These are phyloP conservation scores for Gillenia trifoliata DNA, from an alignment of 306 rosid species.

Conservation along the genomic window DNA sequence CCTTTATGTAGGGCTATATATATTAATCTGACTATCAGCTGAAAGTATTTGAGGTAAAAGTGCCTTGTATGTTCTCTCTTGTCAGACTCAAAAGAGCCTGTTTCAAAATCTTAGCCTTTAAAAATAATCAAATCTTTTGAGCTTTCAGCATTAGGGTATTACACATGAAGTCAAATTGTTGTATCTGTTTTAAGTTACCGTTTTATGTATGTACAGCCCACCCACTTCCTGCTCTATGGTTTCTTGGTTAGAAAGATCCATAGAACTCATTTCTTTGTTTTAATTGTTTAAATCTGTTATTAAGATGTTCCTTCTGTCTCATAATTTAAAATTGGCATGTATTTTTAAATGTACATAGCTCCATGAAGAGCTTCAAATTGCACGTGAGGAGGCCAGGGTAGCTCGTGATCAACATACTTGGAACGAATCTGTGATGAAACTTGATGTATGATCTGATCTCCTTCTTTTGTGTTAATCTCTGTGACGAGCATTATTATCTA, in stretches of 20 bases:
- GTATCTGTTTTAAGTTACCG: not conserved
- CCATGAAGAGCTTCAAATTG: conserved; percentile 55
- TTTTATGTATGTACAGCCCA: not conserved
- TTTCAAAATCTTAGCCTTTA: not conserved
- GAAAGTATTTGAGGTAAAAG: not conserved
- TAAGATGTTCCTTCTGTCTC: conserved; percentile 12
- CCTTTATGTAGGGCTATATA: no score
- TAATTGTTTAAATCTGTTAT: conserved; percentile 6
- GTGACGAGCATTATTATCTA: conserved; percentile 7
- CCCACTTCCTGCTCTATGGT: not conserved
- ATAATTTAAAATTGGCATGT: conserved; percentile 18
- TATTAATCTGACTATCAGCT: not conserved
- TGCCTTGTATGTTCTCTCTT: not conserved
- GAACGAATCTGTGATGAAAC: conserved; percentile 30
- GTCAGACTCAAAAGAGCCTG: not conserved
- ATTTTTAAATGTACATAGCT: conserved; percentile 41
- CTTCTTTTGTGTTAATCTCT: not conserved
- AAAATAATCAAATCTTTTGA: not conserved
- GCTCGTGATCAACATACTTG: conserved; percentile 54
- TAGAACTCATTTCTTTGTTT: not conserved
- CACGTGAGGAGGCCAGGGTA: conserved; percentile 57
- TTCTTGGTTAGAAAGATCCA: not conserved
- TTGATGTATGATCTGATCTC: conserved; percentile 30
- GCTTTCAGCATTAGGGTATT: not conserved
- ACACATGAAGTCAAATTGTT: not conserved